Base-by-base conservation (phyloP, 2,329 filamentous ascomycete species). In the Epichloe scottii region DNA sequence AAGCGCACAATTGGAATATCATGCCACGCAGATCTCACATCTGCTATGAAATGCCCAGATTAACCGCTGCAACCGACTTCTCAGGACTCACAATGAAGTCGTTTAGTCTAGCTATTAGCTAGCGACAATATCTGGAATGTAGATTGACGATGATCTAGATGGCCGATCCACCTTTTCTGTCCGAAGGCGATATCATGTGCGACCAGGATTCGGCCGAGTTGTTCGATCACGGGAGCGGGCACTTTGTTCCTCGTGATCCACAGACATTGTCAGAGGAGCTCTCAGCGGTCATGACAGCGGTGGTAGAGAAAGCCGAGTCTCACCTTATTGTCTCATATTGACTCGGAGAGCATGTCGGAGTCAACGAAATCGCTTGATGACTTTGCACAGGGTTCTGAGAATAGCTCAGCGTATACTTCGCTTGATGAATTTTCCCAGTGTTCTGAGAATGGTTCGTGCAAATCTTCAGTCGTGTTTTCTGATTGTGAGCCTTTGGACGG, bases 151-250 rank as follows among this genome's bases (percentile, higher is more conserved):
- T 19, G 5, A 17, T 19, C 12, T 17, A 4, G 19, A 41, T 21
- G 17, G 21, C 21, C n/a, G 19, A 41, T 12, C 3, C 39, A 8
- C 8, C 5, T 8, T 11, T 15, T 11, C 17, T 41, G 15, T 14
- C 39, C 39, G n/a, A 41, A 41, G n/a, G 4, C 39, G 39, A 41
- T 5, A 23, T 5, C 56, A 71, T 81, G 23, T 84, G 79, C 55
- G 76, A 82, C 45, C 72, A 72, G 0, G 79, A 83, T 52, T 74
- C 67, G 1, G 79, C 79, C 0, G 69, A 72, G 35, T 68, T 84
- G n/a, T 83, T 83, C 54, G 80, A 84, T 56, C 79, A 82, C 55
- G 80, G 78, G 4, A 82, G 82, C 58, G 81, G 80, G 0, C 81
- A 84, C 59, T 82, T 77, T 0, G 66, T 84, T 4, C 80, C 81